phyloP scores from a whole-genome alignment of 345 rosid species.

The Acer campestre region DNA sequence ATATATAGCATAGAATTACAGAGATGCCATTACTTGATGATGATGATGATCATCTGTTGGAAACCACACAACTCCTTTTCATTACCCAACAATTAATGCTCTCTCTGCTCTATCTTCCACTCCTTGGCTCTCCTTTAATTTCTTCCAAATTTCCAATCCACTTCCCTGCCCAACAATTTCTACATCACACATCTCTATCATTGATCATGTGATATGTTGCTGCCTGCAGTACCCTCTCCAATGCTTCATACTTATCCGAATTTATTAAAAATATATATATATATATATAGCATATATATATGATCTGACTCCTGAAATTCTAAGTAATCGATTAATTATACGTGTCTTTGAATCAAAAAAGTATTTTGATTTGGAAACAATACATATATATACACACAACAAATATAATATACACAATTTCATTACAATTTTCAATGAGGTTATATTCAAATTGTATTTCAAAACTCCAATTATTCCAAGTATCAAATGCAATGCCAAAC shows the following conservation, averaged over 20 bases:
- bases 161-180: neutral
- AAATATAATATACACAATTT: too few species aligned
- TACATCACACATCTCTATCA: neutral
- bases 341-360: too few species aligned
- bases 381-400: too few species aligned
- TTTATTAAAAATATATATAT: too few species aligned
- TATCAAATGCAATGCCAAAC: neutral
- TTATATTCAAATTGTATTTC: neutral
- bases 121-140: constrained; percentile 7
- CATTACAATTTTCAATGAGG: too few species aligned
- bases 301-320: too few species aligned
- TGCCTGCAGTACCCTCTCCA: neutral
- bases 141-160: neutral
- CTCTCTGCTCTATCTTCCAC: neutral
- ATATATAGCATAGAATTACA: neutral
- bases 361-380: too few species aligned
- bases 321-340: too few species aligned
- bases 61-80: constrained; percentile 19
- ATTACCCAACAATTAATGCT: constrained; percentile 8
- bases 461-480: neutral
- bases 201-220: constrained; percentile 4
- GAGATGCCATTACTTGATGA: neutral
- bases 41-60: neutral
- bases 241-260: too few species aligned
- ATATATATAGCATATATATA: too few species aligned